Percentiles rank a stretch among this genome's conserved stretches.
These are phyloP conservation scores for Nyssa sinensis DNA, from an alignment of 148 eudicot species.

Conservation along the genomic window DNA sequence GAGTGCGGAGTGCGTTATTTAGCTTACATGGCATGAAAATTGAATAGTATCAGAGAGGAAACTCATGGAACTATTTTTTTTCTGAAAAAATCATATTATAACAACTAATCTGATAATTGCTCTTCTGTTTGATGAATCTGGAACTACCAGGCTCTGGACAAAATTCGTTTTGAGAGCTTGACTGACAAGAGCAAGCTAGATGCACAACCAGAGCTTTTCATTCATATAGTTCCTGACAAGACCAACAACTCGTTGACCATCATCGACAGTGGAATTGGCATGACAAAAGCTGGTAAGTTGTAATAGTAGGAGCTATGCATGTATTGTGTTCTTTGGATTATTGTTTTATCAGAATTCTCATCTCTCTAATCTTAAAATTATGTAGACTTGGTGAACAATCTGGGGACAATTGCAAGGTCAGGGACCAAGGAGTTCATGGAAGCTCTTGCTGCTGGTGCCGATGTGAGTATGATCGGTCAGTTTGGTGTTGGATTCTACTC, in stretches of 20 bases:
- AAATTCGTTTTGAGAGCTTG: conserved; percentile 65
- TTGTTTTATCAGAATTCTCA: not conserved
- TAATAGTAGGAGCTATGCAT: not conserved
- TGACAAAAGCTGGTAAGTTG: conserved; percentile 72
- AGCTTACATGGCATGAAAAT: too few relatives aligned
- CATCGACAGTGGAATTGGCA: conserved; percentile 78
- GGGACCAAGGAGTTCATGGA: conserved; percentile 89
- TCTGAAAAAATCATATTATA: too few relatives aligned
- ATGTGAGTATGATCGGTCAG: conserved; percentile 85
- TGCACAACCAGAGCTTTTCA: conserved; percentile 66
- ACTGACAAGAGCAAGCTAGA: conserved; percentile 74
- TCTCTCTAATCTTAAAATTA: not conserved
- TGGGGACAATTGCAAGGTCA: conserved; percentile 74
- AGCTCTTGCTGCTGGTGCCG: conserved; percentile 85
- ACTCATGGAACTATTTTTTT: too few relatives aligned
- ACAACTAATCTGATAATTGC: not conserved
- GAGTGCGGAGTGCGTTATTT: too few relatives aligned
- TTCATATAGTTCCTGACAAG: conserved; percentile 70
- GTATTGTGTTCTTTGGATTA: not conserved
- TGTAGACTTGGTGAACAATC: conserved; percentile 79
- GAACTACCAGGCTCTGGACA: conserved; percentile 49
- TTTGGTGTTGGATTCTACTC: conserved; percentile 79
- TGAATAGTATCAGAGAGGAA: too few relatives aligned
- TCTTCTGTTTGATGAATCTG: not conserved
- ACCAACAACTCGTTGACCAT: conserved; percentile 56